Evolutionary conservation across 2,329 filamentous ascomycete genomes (phyloP).

Genomic region (Claviceps cyperi): DNA sequence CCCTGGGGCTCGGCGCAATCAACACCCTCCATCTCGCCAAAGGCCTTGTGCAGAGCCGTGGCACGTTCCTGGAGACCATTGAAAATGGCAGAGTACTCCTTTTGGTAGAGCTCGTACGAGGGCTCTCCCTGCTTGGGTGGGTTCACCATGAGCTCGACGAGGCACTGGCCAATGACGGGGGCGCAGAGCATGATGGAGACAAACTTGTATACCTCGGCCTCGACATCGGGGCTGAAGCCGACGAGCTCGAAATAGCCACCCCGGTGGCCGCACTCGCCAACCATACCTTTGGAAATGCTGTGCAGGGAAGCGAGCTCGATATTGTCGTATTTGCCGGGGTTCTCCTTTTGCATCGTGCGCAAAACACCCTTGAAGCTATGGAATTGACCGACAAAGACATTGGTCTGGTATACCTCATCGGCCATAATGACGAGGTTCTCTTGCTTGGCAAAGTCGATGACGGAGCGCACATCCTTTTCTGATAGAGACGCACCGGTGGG

Average conservation of each 20-base stretch:
- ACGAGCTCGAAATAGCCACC: constrained; percentile 96
- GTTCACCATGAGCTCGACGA: constrained; percentile 97
- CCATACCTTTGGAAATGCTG: constrained; percentile 95
- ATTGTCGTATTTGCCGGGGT: constrained; percentile 62
- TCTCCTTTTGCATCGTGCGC: constrained; percentile 61
- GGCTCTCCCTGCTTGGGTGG: constrained; percentile 73
- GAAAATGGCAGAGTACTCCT: constrained; percentile 77
- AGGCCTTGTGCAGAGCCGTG: constrained; percentile 74
- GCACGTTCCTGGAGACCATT: constrained; percentile 67
- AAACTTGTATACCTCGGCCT: constrained; percentile 95
- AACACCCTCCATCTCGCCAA: constrained; percentile 90
- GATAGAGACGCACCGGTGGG: constrained; percentile 81
- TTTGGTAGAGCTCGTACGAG: constrained; percentile 67
- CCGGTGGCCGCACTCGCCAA: constrained; percentile 94
- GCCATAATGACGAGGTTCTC: constrained; percentile 82
- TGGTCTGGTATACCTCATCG: constrained; percentile 98
- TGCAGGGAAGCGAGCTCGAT: constrained; percentile 87
- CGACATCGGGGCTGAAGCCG: constrained; percentile 73
- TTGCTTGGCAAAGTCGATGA: constrained; percentile 76
- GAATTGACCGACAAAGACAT: constrained; percentile 90
- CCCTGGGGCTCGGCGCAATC: constrained; percentile 82
- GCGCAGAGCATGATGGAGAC: constrained; percentile 94
- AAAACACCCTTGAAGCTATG: constrained; percentile 88
- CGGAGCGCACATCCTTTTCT: constrained; percentile 62
- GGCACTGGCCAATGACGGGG: constrained; percentile 87